phyloP scores from a whole-genome alignment of 495 filamentous ascomycete genomes.

The Aspergillus haitiensis region DNA sequence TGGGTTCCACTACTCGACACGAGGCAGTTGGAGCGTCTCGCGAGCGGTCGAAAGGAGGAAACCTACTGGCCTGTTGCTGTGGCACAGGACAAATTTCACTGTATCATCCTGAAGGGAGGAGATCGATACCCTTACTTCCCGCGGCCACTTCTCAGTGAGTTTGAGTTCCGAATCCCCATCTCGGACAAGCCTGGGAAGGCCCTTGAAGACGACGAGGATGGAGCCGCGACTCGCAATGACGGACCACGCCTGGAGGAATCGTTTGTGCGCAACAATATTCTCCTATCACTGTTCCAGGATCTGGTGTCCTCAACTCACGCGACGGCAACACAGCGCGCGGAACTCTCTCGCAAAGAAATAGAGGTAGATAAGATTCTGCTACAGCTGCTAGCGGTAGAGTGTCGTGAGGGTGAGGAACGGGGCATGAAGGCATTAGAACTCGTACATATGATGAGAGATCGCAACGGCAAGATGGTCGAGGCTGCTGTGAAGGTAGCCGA shows the following conservation, averaged over 20 bases:
- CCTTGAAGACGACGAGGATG: conserved; percentile 40
- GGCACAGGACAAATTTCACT: conserved; percentile 89
- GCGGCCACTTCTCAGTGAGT: conserved; percentile 85
- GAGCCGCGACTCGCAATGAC: conserved; percentile 38
- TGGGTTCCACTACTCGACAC: conserved; percentile 96
- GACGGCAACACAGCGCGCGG: conserved; percentile 61
- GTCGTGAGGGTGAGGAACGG: conserved; percentile 84
- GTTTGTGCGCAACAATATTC: conserved; percentile 72
- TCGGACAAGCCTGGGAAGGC: conserved; percentile 49
- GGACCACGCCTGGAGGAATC: conserved; percentile 65
- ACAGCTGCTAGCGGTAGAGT: conserved; percentile 87
- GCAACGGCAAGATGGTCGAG: conserved; percentile 79
- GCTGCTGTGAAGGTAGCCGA: conserved; percentile 80
- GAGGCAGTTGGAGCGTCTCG: conserved; percentile 73
- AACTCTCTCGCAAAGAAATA: conserved; percentile 67
- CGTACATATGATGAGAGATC: conserved; percentile 74
- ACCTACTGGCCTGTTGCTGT: conserved; percentile 95
- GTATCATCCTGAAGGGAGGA: conserved; percentile 95
- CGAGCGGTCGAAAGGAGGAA: conserved; percentile 81
- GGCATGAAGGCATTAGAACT: conserved; percentile 93
- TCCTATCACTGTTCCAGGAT: conserved; percentile 70
- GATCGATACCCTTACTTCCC: conserved; percentile 96
- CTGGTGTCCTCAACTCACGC: conserved; percentile 60
- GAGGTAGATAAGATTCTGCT: conserved; percentile 85
- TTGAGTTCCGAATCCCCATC: conserved; percentile 85